phyloP scores from a whole-genome alignment of 306 rosid genomes.

The Castanospermum australe region DNA sequence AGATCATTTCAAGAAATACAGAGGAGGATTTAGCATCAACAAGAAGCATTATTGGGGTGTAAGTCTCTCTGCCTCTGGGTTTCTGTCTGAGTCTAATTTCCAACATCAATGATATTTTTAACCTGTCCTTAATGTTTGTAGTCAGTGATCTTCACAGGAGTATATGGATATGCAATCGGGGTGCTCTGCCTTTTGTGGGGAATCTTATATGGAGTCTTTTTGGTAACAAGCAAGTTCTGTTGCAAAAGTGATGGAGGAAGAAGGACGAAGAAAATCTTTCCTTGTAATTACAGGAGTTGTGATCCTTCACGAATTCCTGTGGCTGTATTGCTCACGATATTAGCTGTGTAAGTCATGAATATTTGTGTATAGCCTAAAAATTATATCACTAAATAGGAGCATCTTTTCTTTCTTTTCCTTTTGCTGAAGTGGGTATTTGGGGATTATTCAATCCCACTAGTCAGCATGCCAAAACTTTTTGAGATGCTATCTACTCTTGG shows the following conservation, averaged over 20 bases:
- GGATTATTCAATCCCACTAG: too few species aligned
- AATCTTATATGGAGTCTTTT: constrained; percentile 40
- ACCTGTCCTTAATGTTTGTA: constrained; percentile 30
- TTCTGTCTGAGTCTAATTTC: not conserved
- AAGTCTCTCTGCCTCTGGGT: constrained; percentile 21
- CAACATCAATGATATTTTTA: not conserved
- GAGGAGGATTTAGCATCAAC: constrained; percentile 70
- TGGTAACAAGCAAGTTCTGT: constrained; percentile 26
- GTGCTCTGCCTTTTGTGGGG: constrained; percentile 66
- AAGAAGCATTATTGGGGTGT: constrained; percentile 85
- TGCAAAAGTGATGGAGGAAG: constrained; percentile 32
- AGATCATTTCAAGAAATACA: constrained; percentile 54
- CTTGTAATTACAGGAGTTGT: constrained; percentile 31
- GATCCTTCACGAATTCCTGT: constrained; percentile 36
- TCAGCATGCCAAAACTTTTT: too few species aligned
- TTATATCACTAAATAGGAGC: not conserved
- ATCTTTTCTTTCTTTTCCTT: not conserved
- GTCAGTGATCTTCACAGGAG: constrained; percentile 77
- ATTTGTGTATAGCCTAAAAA: not conserved
- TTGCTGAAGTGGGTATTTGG: not conserved
- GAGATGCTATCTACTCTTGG: too few species aligned
- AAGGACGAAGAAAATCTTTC: constrained; percentile 18
- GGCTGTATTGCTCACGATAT: constrained; percentile 41
- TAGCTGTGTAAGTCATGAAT: constrained; percentile 56
- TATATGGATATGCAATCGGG: constrained; percentile 68